Conservation (phyloP, 2,329 filamentous ascomycete species). For the Colletotrichum coccodes region DNA sequence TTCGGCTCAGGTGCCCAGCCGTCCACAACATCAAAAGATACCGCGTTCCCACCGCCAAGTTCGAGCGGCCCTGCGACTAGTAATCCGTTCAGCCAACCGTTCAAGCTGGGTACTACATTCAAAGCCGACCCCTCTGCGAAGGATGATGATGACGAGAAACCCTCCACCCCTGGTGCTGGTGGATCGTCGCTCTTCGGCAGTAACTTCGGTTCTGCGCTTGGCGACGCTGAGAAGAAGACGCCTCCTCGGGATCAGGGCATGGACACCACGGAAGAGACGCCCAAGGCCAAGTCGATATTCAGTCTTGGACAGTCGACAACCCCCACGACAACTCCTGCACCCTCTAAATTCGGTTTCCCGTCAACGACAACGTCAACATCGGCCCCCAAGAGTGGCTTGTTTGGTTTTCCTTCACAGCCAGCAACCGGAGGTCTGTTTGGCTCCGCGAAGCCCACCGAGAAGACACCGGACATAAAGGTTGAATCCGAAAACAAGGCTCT, state of each 20-base stretch:
- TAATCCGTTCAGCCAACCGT: conserved; percentile 55
- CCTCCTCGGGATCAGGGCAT: conserved; percentile 63
- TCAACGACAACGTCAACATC: conserved; percentile 36
- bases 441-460: conserved; percentile 20
- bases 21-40: conserved; percentile 47
- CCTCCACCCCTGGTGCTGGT: conserved; percentile 50
- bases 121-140: conserved; percentile 70
- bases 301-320: conserved; percentile 50
- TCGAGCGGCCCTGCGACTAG: conserved; percentile 35
- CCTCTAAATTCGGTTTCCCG: conserved; percentile 55
- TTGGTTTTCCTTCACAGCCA: conserved; percentile 48
- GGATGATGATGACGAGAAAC: conserved; percentile 68
- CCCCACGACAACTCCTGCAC: conserved; percentile 62
- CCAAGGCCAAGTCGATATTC: conserved; percentile 45
- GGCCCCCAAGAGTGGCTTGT: conserved; percentile 40
- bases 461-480: conserved; percentile 30
- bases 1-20: conserved; percentile 44
- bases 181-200: conserved; percentile 67
- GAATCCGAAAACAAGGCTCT: conserved; percentile 49
- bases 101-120: conserved; percentile 76
- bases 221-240: conserved; percentile 54
- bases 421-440: conserved; percentile 41
- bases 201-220: conserved; percentile 69
- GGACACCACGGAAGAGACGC: conserved; percentile 49
- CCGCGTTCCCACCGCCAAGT: conserved; percentile 50